Evolutionary conservation across 2,329 filamentous ascomycete species (phyloP).

Genomic region (Zalaria sp.): DNA sequence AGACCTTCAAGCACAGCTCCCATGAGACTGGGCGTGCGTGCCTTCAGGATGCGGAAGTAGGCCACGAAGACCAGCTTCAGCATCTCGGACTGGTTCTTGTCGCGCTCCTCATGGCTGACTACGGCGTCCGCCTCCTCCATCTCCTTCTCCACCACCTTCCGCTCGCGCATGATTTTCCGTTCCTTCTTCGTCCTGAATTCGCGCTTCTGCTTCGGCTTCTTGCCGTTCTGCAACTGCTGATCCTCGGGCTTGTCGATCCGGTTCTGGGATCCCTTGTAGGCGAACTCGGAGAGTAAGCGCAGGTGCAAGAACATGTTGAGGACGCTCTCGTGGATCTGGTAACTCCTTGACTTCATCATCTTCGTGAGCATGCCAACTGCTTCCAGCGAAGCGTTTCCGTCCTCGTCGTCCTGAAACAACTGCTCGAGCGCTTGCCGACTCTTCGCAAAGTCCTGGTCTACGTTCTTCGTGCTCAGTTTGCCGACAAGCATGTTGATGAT

Average conservation of each 20-base stretch:
- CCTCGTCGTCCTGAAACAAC: constrained; percentile 75
- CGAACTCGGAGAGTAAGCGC: constrained; percentile 76
- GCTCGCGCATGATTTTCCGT: constrained; percentile 71
- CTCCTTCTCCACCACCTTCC: constrained; percentile 79
- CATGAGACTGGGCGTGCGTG: constrained; percentile 70
- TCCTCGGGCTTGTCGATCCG: constrained; percentile 49
- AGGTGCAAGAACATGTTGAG: constrained; percentile 86
- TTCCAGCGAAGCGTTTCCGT: constrained; percentile 77
- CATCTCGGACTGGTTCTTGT: constrained; percentile 89
- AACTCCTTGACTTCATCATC: constrained; percentile 88
- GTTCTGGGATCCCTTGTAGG: constrained; percentile 68
- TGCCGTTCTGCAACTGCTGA: constrained; percentile 21
- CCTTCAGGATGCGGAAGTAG: constrained; percentile 90
- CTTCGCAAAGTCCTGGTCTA: constrained; percentile 64
- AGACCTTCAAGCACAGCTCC: constrained; percentile 92
- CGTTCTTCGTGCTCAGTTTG: constrained; percentile 59
- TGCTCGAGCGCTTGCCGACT: constrained; percentile 67
- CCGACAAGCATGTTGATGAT: constrained; percentile 75
- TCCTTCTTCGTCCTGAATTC: constrained; percentile 82
- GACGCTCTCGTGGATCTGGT: constrained; percentile 68
- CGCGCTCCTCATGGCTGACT: constrained; percentile 82
- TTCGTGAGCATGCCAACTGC: constrained; percentile 73
- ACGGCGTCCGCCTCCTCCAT: constrained; percentile 84
- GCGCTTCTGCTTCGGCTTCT: constrained; percentile 53
- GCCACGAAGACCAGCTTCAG: constrained; percentile 89